phyloP scores from a whole-genome alignment of 2,329 filamentous ascomycete genomes.

The Phoma sp. region DNA sequence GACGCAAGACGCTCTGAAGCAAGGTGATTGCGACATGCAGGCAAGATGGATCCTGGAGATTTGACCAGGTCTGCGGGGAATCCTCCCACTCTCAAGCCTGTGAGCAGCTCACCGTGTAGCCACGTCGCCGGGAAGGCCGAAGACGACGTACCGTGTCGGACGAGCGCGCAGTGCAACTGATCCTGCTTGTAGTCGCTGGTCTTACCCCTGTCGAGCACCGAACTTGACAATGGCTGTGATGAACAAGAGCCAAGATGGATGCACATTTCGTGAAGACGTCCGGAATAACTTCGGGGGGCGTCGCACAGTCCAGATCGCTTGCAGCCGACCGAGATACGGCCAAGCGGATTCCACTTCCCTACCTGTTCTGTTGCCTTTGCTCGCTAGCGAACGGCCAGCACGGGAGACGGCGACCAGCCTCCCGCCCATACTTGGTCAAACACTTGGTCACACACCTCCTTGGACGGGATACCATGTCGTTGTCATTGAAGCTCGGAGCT shows the following conservation, averaged over 20 bases:
- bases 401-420: not conserved
- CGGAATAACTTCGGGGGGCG: not conserved
- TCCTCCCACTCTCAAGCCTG: not conserved
- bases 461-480: not conserved
- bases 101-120: not conserved
- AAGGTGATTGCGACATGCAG: conserved; percentile 7
- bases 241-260: not conserved
- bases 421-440: not conserved
- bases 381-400: not conserved
- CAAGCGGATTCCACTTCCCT: not conserved
- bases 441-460: no score
- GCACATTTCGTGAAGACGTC: not conserved
- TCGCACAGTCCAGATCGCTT: conserved; percentile 6
- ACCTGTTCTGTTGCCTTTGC: not conserved
- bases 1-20: not conserved
- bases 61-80: not conserved
- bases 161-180: not conserved
- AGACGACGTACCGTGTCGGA: not conserved
- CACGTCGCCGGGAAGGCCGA: not conserved
- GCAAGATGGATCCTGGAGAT: not conserved
- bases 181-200: not conserved
- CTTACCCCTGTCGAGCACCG: no score
- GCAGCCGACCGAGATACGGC: not conserved
- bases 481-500: not conserved
- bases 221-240: not conserved